These are phyloP conservation scores for Saccharomycopsis hybrid DNA, from an alignment of 1,139 yeast species.

Conservation along the genomic window DNA sequence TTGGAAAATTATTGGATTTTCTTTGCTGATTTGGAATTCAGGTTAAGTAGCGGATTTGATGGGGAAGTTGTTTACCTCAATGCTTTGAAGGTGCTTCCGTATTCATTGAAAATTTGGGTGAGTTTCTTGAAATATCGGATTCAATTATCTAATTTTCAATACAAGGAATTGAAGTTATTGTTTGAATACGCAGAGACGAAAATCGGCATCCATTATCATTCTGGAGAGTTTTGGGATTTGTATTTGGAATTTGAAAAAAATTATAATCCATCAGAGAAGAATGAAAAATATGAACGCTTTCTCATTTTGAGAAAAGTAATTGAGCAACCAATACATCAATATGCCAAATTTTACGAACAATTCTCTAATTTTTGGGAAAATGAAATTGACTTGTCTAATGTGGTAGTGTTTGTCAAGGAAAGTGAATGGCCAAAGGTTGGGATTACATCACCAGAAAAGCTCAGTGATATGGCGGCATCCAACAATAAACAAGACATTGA, in stretches of 20 bases:
- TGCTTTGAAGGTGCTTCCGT: slow-evolving; percentile 47
- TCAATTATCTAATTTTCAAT: slow-evolving; percentile 33
- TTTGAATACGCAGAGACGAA: slow-evolving; percentile 57
- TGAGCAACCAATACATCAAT: slow-evolving; percentile 75
- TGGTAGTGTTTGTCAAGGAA: slow-evolving; percentile 26
- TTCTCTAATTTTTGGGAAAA: slow-evolving; percentile 39
- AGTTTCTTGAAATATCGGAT: slow-evolving; percentile 52
- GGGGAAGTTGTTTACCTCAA: slow-evolving; percentile 47
- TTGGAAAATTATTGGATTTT: slow-evolving; percentile 76
- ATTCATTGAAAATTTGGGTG: slow-evolving; percentile 69
- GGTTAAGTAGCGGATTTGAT: slow-evolving; percentile 45
- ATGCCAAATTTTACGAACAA: slow-evolving; percentile 48
- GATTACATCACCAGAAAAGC: not conserved
- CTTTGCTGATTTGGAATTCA: slow-evolving; percentile 63
- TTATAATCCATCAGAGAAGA: slow-evolving; percentile 29
- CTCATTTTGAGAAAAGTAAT: slow-evolving; percentile 51
- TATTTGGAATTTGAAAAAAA: slow-evolving; percentile 52
- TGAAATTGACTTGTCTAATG: slow-evolving; percentile 30
- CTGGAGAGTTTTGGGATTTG: slow-evolving; percentile 69
- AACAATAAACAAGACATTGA: not conserved
- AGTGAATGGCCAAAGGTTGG: slow-evolving; percentile 26
- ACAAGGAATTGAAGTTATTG: slow-evolving; percentile 32
- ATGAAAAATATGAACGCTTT: slow-evolving; percentile 35
- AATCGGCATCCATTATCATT: slow-evolving; percentile 69
- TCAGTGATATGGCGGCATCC: not conserved